A percentile compares a stretch with the other conserved stretches of the same genome.
Evolutionary conservation across 768 basidiomycete genomes (phyloP).

Genomic region (Tricholoma sp.): DNA sequence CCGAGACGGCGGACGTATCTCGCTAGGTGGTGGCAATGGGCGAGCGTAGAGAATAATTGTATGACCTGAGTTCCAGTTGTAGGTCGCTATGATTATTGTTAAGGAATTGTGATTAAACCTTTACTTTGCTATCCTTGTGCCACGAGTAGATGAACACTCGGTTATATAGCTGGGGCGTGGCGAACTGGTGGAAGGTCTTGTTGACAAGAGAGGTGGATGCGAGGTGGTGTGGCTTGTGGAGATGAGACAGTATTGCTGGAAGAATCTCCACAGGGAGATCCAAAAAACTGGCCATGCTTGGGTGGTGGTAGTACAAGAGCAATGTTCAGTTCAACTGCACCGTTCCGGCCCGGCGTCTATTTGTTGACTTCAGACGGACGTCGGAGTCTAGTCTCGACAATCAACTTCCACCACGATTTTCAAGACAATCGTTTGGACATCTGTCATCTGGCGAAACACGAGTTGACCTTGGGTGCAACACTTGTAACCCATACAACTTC

Average conservation of each 20-base stretch:
- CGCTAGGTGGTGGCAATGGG: slow-evolving; percentile 51
- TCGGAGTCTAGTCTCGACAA: too few relatives aligned
- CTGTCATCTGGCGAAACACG: too few relatives aligned
- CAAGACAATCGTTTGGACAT: too few relatives aligned
- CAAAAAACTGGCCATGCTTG: slow-evolving; percentile 24
- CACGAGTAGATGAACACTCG: slow-evolving; percentile 62
- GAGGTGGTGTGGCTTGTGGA: slow-evolving; percentile 51
- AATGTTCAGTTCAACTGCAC: too few relatives aligned
- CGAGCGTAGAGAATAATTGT: slow-evolving; percentile 58
- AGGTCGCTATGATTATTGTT: not conserved
- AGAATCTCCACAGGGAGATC: slow-evolving; percentile 68
- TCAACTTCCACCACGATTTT: too few relatives aligned
- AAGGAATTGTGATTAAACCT: slow-evolving; percentile 29
- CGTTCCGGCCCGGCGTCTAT: too few relatives aligned
- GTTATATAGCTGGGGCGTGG: slow-evolving; percentile 49
- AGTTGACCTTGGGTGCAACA: too few relatives aligned
- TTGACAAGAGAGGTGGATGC: slow-evolving; percentile 52
- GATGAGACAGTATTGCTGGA: slow-evolving; percentile 44
- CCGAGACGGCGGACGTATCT: slow-evolving; percentile 54
- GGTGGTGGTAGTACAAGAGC: not conserved
- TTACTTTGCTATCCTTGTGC: slow-evolving; percentile 61
- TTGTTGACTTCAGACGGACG: too few relatives aligned
- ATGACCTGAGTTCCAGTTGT: slow-evolving; percentile 41
- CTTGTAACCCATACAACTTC: too few relatives aligned
- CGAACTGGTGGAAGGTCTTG: slow-evolving; percentile 47